Base-by-base conservation (phyloP, 768 basidiomycete genomes). In the Phylloporus scabripes region DNA sequence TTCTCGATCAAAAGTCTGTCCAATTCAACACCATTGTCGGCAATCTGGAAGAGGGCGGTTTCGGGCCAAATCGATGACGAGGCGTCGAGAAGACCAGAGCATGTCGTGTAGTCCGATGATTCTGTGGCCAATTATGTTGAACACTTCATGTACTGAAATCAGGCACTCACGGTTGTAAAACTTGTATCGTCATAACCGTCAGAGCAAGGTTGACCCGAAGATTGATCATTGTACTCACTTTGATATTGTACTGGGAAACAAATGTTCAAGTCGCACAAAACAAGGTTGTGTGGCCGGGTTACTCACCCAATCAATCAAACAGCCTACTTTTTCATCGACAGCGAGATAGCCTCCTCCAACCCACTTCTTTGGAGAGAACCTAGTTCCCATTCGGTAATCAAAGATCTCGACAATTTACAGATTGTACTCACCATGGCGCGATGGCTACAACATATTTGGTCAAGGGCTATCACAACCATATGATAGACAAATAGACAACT, bases 51-150 rank as follows among this genome's bases (percentile, higher is more conserved):
- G 10, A 71, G 60, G 1, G 83, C 72, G 0, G 81, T 75, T 26
- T 79, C 51, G 2, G 85, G 85, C 77, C 78, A 86, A 33, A 67
- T 65, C 48, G 64, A 70, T 2, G 81, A 80, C 1, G 83, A 85
- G 2, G 73, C 60, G 14, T 67, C 75, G 31, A 87, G 69, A 28
- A 88, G 75, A 31, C 72, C 73, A 18, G 60, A 45, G 63, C 83
- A 85, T 29, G 78, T 79, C 12, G 78, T 81, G 63, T 83, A 85
- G 54, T 83, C 83, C 17, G 61, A 66, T 15, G 70, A 60, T 34
- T 82, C 82, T 42, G 24, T n/a, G 75, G 58, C 9, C 15, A 23
- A 32, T 28, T 10, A 18, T 23, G 11, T 44, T 41, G n/a, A 21
- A 26, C 8, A 39, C 15, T 20, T 20, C 32, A 3, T 23, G 7